Evolutionary conservation across 331 rosid genomes (phyloP).

Genomic region (Acacia pycnantha): DNA sequence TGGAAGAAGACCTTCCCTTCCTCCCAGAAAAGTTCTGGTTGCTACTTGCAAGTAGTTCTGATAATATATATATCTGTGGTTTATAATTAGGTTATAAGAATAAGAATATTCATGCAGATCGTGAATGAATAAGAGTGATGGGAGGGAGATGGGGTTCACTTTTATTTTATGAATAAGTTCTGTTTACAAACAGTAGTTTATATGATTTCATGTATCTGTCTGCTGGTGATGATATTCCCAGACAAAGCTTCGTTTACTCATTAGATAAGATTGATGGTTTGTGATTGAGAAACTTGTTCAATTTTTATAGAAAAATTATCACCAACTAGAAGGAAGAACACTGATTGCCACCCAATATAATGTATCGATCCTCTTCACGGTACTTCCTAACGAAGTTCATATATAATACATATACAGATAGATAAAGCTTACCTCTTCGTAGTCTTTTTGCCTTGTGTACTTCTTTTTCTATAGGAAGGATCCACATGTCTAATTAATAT

Average conservation of each 20-base stretch:
- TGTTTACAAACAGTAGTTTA: no score
- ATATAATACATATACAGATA: no score
- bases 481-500: not conserved
- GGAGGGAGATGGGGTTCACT: no score
- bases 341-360: not conserved
- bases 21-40: slow-evolving; percentile 78
- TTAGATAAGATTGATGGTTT: not conserved
- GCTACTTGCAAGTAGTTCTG: slow-evolving; percentile 46
- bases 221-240: no score
- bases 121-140: no score
- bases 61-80: no score
- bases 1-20: slow-evolving; percentile 91
- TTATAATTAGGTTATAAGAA: no score
- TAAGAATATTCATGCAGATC: no score
- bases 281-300: not conserved
- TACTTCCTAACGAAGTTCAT: not conserved
- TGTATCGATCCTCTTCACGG: not conserved
- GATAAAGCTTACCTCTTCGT: not conserved
- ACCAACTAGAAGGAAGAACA: not conserved
- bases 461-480: not conserved
- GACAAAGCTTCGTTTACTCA: no score
- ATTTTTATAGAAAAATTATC: no score
- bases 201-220: no score
- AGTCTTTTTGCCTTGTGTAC: not conserved
- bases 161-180: no score